phyloP scores from a whole-genome alignment of 2,329 filamentous ascomycete species.

The Calonectria pseudoreteaudii region DNA sequence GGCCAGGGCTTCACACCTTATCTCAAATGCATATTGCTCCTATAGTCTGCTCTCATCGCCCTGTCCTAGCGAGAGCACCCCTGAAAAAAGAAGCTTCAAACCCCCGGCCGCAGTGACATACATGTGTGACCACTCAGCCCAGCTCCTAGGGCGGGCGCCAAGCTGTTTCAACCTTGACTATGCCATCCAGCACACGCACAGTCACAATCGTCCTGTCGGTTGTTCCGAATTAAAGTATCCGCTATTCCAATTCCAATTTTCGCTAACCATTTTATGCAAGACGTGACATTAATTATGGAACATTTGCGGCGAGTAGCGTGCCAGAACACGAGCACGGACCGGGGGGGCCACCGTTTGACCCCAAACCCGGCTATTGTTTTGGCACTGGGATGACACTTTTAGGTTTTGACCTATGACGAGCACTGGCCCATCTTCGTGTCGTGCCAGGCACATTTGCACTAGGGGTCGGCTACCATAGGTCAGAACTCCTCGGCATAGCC shows the following conservation, averaged over 20 bases:
- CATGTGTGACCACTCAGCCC: not conserved
- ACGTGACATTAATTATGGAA: not conserved
- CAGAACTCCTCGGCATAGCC: not conserved
- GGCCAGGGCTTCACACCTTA: not conserved
- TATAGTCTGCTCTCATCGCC: not conserved
- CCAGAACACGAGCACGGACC: not conserved
- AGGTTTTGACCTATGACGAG: not conserved
- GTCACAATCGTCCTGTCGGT: not conserved
- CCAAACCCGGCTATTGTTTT: not conserved
- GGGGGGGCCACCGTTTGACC: not conserved
- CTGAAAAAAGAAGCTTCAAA: not conserved
- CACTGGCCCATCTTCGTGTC: not conserved
- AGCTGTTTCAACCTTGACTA: not conserved
- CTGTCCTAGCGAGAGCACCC: not conserved
- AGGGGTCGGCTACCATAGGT: not conserved
- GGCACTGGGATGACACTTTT: not conserved
- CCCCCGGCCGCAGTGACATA: not conserved
- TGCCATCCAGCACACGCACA: not conserved
- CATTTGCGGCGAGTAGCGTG: not conserved
- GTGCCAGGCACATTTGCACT: not conserved
- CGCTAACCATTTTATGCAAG: not conserved
- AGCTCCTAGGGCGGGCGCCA: not conserved
- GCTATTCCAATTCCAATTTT: not conserved
- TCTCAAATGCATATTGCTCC: not conserved
- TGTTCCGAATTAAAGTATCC: not conserved